A percentile compares a stretch with the other conserved stretches of the same genome.
Conservation (phyloP, 164 flowering plant species). For the Cinnamomum chago region DNA sequence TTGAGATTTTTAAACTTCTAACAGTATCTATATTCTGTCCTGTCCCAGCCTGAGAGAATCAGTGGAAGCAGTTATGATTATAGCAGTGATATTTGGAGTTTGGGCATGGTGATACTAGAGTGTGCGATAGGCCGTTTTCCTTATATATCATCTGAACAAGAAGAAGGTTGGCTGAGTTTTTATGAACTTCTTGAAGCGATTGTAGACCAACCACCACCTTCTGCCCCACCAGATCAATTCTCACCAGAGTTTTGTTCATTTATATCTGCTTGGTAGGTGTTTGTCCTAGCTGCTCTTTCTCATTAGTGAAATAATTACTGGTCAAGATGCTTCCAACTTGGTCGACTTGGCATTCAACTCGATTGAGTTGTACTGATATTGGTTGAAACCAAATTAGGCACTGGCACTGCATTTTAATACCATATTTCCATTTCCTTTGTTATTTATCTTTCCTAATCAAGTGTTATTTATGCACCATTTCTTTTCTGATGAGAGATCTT, state of each 20-base stretch:
- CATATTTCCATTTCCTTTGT: no score
- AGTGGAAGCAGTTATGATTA: slow-evolving; percentile 83
- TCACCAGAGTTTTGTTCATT: slow-evolving; percentile 98
- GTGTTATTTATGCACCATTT: no score
- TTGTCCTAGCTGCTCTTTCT: neutral
- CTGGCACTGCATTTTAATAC: no score
- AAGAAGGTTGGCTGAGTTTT: slow-evolving; percentile 70
- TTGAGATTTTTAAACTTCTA: neutral
- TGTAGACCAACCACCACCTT: slow-evolving; percentile 77
- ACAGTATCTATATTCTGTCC: slow-evolving; percentile 1
- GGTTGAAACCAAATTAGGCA: no score
- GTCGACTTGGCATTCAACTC: no score
- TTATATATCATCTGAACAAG: slow-evolving; percentile 74
- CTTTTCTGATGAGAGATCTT: no score
- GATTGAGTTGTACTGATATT: no score
- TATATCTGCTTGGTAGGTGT: slow-evolving; percentile 72
- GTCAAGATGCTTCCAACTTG: no score
- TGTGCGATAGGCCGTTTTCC: slow-evolving; percentile 97
- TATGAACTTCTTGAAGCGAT: slow-evolving; percentile 89
- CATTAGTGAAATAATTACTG: no score
- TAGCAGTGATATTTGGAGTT: slow-evolving; percentile 98
- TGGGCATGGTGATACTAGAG: slow-evolving; percentile 91
- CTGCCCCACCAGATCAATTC: slow-evolving; percentile 93
- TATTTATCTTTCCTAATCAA: no score
- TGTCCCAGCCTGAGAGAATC: slow-evolving; percentile 86